These are phyloP conservation scores for Penicillium maclennaniae DNA, from an alignment of 495 filamentous ascomycete species.

Conservation along the genomic window DNA sequence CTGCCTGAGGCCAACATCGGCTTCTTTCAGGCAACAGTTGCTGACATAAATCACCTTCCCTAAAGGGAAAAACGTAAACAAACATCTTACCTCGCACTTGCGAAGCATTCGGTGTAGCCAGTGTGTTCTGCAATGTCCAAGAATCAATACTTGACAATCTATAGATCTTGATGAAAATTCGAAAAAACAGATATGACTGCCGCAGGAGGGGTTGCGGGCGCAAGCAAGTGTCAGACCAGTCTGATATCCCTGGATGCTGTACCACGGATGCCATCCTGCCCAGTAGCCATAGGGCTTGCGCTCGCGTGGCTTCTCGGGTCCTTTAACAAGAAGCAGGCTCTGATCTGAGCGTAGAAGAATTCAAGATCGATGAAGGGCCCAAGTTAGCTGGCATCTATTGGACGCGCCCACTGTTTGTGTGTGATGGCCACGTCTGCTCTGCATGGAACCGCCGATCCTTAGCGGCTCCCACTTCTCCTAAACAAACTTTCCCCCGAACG, in stretches of 20 bases:
- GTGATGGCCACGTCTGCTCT: constrained; percentile 30
- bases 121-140: not conserved
- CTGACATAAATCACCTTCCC: constrained; percentile 7
- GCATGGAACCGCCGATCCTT: constrained; percentile 30
- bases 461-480: constrained; percentile 29
- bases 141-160: not conserved
- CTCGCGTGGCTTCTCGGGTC: constrained; percentile 18
- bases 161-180: not conserved
- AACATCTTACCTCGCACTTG: constrained; percentile 15
- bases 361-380: not conserved
- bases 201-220: not conserved
- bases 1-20: constrained; percentile 8
- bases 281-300: constrained; percentile 3
- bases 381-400: not conserved
- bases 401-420: constrained; percentile 13
- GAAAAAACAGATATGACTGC: not conserved
- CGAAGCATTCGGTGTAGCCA: not conserved
- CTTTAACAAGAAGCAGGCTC: constrained; percentile 7
- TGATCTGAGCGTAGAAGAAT: constrained; percentile 2
- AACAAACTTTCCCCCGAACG: constrained; percentile 20
- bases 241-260: constrained; percentile 20
- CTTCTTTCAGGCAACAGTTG: not conserved
- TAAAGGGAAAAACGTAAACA: constrained; percentile 36
- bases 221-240: constrained; percentile 3
- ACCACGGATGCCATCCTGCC: constrained; percentile 5